Conservation (phyloP, 495 filamentous ascomycete species). For the Aspergillus steynii region DNA sequence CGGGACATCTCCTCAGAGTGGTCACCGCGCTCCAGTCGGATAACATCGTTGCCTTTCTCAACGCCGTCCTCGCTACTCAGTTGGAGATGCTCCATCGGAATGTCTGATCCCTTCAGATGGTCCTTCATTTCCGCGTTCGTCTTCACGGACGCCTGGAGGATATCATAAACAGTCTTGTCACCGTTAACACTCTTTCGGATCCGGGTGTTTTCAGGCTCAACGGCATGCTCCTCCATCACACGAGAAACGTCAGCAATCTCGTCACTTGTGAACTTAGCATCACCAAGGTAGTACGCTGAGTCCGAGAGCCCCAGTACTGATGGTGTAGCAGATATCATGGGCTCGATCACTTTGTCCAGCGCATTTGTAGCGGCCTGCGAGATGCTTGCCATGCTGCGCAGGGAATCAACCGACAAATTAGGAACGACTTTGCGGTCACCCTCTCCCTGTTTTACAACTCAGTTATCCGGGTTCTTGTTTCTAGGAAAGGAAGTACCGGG, state of each 20-base stretch:
- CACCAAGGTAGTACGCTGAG: not conserved
- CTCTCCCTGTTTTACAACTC: too few species aligned
- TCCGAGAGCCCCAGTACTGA: not conserved
- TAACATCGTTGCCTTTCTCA: not conserved
- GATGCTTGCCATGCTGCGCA: not conserved
- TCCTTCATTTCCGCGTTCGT: too few species aligned
- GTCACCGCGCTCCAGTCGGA: not conserved
- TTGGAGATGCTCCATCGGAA: too few species aligned
- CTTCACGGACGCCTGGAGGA: not conserved
- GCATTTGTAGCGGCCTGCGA: not conserved
- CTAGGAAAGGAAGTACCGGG: too few species aligned
- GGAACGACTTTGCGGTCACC: not conserved
- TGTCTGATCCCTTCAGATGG: too few species aligned
- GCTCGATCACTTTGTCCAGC: not conserved
- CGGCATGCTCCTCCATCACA: not conserved
- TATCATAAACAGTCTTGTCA: not conserved
- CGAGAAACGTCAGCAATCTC: not conserved
- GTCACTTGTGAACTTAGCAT: not conserved
- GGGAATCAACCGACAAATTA: not conserved
- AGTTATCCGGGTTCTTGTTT: too few species aligned
- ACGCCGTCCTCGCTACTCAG: too few species aligned
- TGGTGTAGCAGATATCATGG: not conserved
- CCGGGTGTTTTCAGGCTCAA: not conserved
- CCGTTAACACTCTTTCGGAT: not conserved
- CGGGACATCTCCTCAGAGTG: not conserved